These are phyloP conservation scores for Trichosporon sp. DNA, from an alignment of 1,284 basidiomycete species.

Conservation along the genomic window DNA sequence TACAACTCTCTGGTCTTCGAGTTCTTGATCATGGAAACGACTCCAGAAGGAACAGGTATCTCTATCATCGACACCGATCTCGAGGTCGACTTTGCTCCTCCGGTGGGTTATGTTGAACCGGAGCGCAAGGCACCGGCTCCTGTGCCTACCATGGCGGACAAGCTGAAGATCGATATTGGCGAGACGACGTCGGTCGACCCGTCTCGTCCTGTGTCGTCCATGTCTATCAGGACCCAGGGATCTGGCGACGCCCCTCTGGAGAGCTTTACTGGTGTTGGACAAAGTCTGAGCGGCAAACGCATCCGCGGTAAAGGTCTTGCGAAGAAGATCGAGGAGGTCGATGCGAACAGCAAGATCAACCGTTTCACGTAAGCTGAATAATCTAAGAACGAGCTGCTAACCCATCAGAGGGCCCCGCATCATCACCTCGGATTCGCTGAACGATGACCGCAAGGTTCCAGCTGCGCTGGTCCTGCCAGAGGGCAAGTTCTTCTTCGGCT, in stretches of 20 bases:
- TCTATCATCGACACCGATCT: slow-evolving; percentile 92
- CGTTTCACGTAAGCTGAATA: slow-evolving; percentile 69
- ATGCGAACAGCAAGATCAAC: slow-evolving; percentile 78
- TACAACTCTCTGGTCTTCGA: slow-evolving; percentile 93
- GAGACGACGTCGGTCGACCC: slow-evolving; percentile 64
- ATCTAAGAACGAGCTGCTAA: not conserved
- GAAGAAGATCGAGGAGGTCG: slow-evolving; percentile 70
- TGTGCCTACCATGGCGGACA: slow-evolving; percentile 89
- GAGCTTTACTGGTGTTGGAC: slow-evolving; percentile 87
- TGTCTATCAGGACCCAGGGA: slow-evolving; percentile 35
- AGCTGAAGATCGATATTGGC: slow-evolving; percentile 87
- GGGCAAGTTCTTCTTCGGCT: slow-evolving; percentile 92
- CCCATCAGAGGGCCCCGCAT: slow-evolving; percentile 67
- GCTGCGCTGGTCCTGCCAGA: slow-evolving; percentile 84
- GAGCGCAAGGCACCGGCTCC: slow-evolving; percentile 74
- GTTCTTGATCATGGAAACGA: slow-evolving; percentile 89
- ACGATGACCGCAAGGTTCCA: slow-evolving; percentile 73
- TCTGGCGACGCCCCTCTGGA: slow-evolving; percentile 59
- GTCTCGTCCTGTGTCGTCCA: slow-evolving; percentile 64
- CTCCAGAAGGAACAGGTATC: slow-evolving; percentile 82
- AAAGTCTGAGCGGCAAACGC: slow-evolving; percentile 77
- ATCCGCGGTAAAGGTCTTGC: slow-evolving; percentile 89
- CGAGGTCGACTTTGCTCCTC: slow-evolving; percentile 57
- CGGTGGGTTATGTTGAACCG: slow-evolving; percentile 74
- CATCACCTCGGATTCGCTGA: slow-evolving; percentile 71